A percentile compares a stretch with the other conserved stretches of the same genome.
Evolutionary conservation across 805 yeast species (phyloP).

Genomic region (Candida rishiriensis): DNA sequence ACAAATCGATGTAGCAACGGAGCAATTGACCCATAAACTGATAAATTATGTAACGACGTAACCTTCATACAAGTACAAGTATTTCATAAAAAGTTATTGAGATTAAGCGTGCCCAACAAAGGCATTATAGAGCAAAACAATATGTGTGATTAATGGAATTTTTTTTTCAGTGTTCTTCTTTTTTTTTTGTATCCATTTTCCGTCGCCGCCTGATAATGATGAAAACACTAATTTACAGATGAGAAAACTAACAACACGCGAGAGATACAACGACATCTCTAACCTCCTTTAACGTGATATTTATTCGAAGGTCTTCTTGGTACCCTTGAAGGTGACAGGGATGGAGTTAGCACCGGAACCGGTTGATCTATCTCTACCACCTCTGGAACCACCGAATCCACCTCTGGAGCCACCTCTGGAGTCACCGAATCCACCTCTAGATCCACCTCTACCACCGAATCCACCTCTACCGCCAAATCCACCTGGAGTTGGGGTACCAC

Average conservation of each 20-base stretch:
- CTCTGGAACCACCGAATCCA: conserved; percentile 31
- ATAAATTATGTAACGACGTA: too few species aligned
- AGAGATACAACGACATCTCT: neutral
- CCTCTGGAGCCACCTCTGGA: conserved; percentile 38
- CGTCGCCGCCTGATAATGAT: neutral
- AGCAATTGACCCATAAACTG: too few species aligned
- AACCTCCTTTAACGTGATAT: conserved; percentile 3
- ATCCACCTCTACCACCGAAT: conserved; percentile 37
- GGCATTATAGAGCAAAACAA: neutral
- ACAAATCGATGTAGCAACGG: too few species aligned
- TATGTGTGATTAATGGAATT: too few species aligned
- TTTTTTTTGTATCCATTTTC: neutral
- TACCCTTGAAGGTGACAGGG: conserved; percentile 76
- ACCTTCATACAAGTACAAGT: too few species aligned
- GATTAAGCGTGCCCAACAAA: too few species aligned
- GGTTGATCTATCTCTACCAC: conserved; percentile 40
- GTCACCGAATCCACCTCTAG: conserved; percentile 31
- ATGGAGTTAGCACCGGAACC: conserved; percentile 63
- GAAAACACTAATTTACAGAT: conserved; percentile 7
- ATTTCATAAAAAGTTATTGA: too few species aligned
- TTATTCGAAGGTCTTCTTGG: conserved; percentile 77
- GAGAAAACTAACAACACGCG: too few species aligned
- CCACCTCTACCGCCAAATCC: conserved; percentile 41
- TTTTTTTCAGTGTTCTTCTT: neutral
- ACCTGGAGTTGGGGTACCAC: conserved; percentile 37